Evolutionary conservation across 805 yeast genomes (phyloP).

Genomic region (Saccharomyces mikatae): DNA sequence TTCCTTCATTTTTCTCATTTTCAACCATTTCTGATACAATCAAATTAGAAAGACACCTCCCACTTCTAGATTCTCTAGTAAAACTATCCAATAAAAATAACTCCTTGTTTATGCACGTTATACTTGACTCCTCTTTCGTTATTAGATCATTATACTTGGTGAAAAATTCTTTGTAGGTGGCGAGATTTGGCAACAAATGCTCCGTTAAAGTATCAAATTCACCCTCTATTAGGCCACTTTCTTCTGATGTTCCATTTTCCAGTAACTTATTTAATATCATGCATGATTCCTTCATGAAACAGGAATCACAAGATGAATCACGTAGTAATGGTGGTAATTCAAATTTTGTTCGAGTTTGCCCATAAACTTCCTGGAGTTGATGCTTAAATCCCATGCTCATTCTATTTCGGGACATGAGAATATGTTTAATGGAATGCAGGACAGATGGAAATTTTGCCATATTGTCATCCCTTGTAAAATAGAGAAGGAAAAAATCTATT

Average conservation of each 20-base stretch:
- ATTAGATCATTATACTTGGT: constrained; percentile 67
- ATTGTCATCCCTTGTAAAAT: constrained; percentile 58
- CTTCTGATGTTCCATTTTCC: constrained; percentile 50
- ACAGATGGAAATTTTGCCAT: constrained; percentile 48
- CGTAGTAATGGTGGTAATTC: constrained; percentile 47
- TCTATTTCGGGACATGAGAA: constrained; percentile 65
- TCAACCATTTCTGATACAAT: constrained; percentile 29
- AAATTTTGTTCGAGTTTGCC: constrained; percentile 12
- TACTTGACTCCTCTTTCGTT: constrained; percentile 62
- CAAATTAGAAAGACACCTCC: constrained; percentile 50
- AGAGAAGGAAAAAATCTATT: constrained; percentile 55
- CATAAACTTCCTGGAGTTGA: constrained; percentile 20
- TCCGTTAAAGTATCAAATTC: constrained; percentile 42
- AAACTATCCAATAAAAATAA: constrained; percentile 46
- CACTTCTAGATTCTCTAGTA: constrained; percentile 53
- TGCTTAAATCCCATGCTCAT: constrained; percentile 53
- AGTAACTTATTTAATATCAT: constrained; percentile 54
- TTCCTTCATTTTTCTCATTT: constrained; percentile 13
- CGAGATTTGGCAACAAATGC: constrained; percentile 36
- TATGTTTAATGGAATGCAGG: constrained; percentile 50
- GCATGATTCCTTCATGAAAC: constrained; percentile 50
- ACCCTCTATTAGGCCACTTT: constrained; percentile 44
- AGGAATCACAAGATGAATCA: constrained; percentile 51
- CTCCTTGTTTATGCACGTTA: constrained; percentile 45
- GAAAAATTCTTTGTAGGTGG: constrained; percentile 47